Base-by-base conservation (phyloP, 495 filamentous ascomycete genomes). In the Xylaria sp. region DNA sequence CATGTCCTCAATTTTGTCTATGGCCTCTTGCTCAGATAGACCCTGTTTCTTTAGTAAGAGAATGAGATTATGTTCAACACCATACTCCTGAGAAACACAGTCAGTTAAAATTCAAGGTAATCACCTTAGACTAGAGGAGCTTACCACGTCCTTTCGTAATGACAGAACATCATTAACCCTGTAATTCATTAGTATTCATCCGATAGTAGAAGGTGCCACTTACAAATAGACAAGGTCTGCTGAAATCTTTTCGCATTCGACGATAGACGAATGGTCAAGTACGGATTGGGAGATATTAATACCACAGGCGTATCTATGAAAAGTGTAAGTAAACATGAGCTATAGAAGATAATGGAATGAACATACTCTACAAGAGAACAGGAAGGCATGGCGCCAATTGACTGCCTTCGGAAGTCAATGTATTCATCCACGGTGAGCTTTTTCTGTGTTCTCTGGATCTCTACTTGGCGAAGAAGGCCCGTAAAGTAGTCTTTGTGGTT, bases 101-200 rank as follows among this genome's bases (percentile, higher is more conserved):
- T 68, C 19, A 68, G 44, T 11, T 43, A 19, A 33, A 31, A 4
- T 29, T 7, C 3, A 9, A 17, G 3, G 1, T 33, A 33, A 19
- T 26, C 8, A 8, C 43, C 6, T 37, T 29, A 15, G 4, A 2
- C 5, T 12, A 31, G 5, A 29, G 15, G 3, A 48, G 9, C 53
- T 31, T 35, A 68, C 66, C 8, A 68, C 8, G 19, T 68, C 66
- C 31, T 68, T 68, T 21, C 53, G 26, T 12, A 31, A 61, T n/a
- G 66, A 68, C 19, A 68, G 40, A 44, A 68, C 40, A 26, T 68
- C 66, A 48, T 68, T 68, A 2, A 59, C 66, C 66, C 66, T 68
- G 37, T 0, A n/a, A 33, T 21, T 33, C 35, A 2, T 68, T 61
- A 46, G 37, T 61, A 44, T 11, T 29, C 2, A 8, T 46, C 4